Conservation (phyloP, 768 basidiomycete species). For the Phaeolepiota aurea region DNA sequence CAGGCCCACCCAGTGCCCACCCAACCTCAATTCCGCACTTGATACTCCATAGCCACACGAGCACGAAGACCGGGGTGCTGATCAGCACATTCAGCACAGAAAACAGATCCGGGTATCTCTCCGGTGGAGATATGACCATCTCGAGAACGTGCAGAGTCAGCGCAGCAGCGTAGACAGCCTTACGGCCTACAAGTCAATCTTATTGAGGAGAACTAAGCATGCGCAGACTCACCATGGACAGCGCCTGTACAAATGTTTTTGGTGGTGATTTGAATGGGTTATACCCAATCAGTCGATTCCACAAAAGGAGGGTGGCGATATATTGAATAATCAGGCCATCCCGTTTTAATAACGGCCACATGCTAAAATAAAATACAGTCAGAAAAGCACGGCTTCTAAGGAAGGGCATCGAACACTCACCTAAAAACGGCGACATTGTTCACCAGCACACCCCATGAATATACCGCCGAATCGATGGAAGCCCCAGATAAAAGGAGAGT, state of each 20-base stretch:
- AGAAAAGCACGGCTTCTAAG: too few relatives aligned
- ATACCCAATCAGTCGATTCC: slow-evolving; percentile 81
- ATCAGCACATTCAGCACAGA: slow-evolving; percentile 79
- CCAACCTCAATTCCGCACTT: slow-evolving; percentile 70
- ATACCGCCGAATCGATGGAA: slow-evolving; percentile 45
- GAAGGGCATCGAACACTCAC: slow-evolving; percentile 47
- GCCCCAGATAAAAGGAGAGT: slow-evolving; percentile 64
- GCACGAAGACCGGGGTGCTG: slow-evolving; percentile 69
- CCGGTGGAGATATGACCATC: slow-evolving; percentile 49
- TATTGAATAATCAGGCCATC: slow-evolving; percentile 79
- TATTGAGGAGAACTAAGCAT: slow-evolving; percentile 2
- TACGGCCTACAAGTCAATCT: slow-evolving; percentile 11
- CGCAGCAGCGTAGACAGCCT: slow-evolving; percentile 51
- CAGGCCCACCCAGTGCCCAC: slow-evolving; percentile 68
- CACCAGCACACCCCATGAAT: slow-evolving; percentile 63
- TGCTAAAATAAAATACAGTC: too few relatives aligned
- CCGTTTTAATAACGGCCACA: slow-evolving; percentile 83
- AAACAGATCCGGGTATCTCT: slow-evolving; percentile 79
- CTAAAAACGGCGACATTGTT: slow-evolving; percentile 88
- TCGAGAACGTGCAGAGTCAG: slow-evolving; percentile 58
- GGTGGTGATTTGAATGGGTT: slow-evolving; percentile 46
- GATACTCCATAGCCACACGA: slow-evolving; percentile 88
- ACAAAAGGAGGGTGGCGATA: slow-evolving; percentile 54
- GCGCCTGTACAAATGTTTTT: slow-evolving; percentile 40
- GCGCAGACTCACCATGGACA: slow-evolving; percentile 32